These are phyloP conservation scores for Lichtheimia corymbifera DNA, from an alignment of 371 early-diverging fungal genomes.

Conservation along the genomic window DNA sequence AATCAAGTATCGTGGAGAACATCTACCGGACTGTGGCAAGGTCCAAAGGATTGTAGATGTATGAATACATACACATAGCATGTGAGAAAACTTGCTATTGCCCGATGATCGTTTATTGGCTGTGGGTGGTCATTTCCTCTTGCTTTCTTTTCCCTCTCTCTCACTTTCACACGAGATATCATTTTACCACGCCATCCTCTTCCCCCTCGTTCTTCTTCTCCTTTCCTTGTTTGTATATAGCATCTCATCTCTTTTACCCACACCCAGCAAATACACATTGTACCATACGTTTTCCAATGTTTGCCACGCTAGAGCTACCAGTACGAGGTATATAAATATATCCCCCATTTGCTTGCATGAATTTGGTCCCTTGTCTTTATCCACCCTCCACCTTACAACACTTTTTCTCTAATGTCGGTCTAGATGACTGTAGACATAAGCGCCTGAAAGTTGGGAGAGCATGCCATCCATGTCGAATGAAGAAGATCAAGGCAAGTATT, in stretches of 20 bases:
- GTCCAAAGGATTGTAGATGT: constrained; percentile 55
- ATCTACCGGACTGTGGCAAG: constrained; percentile 58
- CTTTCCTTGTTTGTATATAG: neutral
- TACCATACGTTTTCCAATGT: constrained; percentile 21
- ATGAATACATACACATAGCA: constrained; percentile 23
- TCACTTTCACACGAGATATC: neutral
- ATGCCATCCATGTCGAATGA: constrained; percentile 51
- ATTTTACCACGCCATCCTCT: neutral
- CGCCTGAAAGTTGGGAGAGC: constrained; percentile 49
- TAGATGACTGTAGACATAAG: constrained; percentile 52
- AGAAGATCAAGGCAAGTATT: constrained; percentile 46
- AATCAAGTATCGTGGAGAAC: constrained; percentile 68
- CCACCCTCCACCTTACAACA: neutral
- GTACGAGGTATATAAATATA: constrained; percentile 32
- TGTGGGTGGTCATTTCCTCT: neutral
- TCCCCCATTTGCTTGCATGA: neutral
- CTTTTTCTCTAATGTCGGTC: neutral
- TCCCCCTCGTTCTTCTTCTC: neutral
- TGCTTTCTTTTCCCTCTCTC: neutral
- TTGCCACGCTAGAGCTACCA: constrained; percentile 48
- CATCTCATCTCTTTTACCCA: neutral
- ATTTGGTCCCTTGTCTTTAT: neutral
- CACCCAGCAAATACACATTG: neutral
- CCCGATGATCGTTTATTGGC: too few relatives aligned
- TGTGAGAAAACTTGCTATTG: too few relatives aligned